phyloP scores from a whole-genome alignment of 2,329 filamentous ascomycete genomes.

The Exophiala dermatitidis region DNA sequence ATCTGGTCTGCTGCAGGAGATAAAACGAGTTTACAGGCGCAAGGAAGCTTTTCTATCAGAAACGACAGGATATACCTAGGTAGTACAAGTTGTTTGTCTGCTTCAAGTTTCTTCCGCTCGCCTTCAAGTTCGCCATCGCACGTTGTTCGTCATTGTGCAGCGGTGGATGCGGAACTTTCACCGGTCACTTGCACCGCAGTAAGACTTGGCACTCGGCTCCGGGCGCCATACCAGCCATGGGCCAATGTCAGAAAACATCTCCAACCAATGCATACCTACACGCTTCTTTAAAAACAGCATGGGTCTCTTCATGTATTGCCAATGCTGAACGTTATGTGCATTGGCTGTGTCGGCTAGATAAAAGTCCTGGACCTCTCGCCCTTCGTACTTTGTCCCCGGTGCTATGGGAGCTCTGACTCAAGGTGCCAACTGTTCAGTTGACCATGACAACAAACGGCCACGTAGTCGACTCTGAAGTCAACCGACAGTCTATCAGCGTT shows the following conservation, averaged over 20 bases:
- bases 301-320: not conserved
- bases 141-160: not conserved
- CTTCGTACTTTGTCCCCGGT: no score
- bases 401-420: no score
- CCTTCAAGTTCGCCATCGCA: not conserved
- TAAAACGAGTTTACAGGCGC: not conserved
- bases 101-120: not conserved
- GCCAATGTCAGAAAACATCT: no score
- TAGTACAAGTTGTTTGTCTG: not conserved
- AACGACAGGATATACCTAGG: no score
- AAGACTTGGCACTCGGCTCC: not conserved
- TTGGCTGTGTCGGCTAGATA: no score
- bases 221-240: not conserved
- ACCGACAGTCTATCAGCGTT: conserved; percentile 38
- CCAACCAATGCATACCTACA: no score
- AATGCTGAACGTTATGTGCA: no score
- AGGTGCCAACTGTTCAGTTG: not conserved
- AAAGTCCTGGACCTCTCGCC: no score
- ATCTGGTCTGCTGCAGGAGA: no score
- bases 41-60: not conserved
- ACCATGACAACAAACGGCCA: conserved; percentile 18
- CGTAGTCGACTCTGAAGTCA: conserved; percentile 5
- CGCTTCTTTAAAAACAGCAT: not conserved
- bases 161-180: not conserved
- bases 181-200: not conserved